phyloP scores from a whole-genome alignment of 2,329 filamentous ascomycete genomes.

The Talaromyces sp. region DNA sequence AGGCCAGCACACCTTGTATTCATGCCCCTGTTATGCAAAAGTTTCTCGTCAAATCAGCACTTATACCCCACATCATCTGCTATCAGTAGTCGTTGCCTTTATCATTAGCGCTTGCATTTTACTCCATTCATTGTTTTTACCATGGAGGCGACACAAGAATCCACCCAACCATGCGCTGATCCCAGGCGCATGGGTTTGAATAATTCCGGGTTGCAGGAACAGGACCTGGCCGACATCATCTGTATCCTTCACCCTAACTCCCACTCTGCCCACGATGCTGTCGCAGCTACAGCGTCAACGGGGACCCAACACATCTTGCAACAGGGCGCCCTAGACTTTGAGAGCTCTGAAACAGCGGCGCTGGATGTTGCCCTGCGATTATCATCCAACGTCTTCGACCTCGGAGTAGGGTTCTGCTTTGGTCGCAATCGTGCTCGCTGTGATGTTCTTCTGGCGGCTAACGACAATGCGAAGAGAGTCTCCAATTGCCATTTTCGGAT shows the following conservation, averaged over 20 bases:
- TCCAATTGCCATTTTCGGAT: conserved; percentile 98
- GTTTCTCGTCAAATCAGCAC: conserved; percentile 20
- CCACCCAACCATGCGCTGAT: conserved; percentile 80
- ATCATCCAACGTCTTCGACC: conserved; percentile 71
- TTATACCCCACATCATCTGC: conserved; percentile 26
- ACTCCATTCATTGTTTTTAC: conserved; percentile 13
- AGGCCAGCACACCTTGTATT: conserved; percentile 15
- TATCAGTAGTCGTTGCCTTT: conserved; percentile 19
- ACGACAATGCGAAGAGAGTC: conserved; percentile 71
- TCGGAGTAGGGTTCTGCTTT: conserved; percentile 77
- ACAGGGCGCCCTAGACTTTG: conserved; percentile 47
- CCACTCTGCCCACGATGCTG: conserved; percentile 69
- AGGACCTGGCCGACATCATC: conserved; percentile 84
- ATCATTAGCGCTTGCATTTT: conserved; percentile 18
- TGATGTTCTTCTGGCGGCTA: conserved; percentile 71
- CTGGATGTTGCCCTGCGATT: conserved; percentile 77
- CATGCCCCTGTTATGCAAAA: conserved; percentile 31
- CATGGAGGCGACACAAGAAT: conserved; percentile 58
- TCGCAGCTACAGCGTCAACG: conserved; percentile 57
- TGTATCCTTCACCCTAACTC: conserved; percentile 84
- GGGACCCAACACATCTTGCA: conserved; percentile 66
- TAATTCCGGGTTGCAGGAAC: conserved; percentile 78
- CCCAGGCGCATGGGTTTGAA: conserved; percentile 77
- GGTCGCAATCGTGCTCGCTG: conserved; percentile 73
- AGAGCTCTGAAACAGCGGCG: conserved; percentile 36